Evolutionary conservation across 2,329 filamentous ascomycete species (phyloP).

Genomic region (Arthrobotrys megalospora): DNA sequence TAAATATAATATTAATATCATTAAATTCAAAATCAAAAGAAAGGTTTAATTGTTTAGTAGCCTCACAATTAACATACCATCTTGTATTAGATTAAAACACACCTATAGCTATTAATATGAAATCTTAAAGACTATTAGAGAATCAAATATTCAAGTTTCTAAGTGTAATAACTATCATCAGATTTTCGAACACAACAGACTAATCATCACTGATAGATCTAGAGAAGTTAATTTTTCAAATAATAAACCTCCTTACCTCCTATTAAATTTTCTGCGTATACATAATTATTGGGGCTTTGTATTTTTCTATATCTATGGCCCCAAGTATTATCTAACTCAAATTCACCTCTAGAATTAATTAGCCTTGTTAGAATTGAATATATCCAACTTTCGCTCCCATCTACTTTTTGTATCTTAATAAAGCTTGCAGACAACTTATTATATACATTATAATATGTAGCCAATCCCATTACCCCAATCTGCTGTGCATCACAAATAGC

Average conservation of each 20-base stretch:
- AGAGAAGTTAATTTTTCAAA: background rate
- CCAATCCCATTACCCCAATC: conserved; percentile 4
- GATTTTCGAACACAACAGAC: background rate
- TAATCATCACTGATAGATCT: background rate
- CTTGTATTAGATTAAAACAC: background rate
- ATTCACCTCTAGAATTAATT: background rate
- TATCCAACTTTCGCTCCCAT: background rate
- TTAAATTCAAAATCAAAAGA: conserved; percentile 8
- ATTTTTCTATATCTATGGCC: conserved; percentile 1
- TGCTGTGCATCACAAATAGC: background rate
- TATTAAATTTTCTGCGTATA: background rate
- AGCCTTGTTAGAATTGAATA: background rate
- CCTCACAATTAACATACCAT: background rate
- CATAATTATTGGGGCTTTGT: background rate
- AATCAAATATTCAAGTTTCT: background rate
- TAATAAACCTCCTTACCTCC: background rate
- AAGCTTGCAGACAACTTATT: background rate
- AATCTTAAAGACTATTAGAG: background rate
- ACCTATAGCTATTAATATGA: background rate
- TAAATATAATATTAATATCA: background rate
- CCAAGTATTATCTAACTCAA: conserved; percentile 1
- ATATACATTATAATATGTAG: background rate
- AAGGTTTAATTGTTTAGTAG: background rate
- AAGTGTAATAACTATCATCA: background rate
- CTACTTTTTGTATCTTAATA: no score